A percentile compares a stretch with the other conserved stretches of the same genome.
These are phyloP conservation scores for Dactylellina leptospora DNA, from an alignment of 2,329 filamentous ascomycete genomes.

Conservation along the genomic window DNA sequence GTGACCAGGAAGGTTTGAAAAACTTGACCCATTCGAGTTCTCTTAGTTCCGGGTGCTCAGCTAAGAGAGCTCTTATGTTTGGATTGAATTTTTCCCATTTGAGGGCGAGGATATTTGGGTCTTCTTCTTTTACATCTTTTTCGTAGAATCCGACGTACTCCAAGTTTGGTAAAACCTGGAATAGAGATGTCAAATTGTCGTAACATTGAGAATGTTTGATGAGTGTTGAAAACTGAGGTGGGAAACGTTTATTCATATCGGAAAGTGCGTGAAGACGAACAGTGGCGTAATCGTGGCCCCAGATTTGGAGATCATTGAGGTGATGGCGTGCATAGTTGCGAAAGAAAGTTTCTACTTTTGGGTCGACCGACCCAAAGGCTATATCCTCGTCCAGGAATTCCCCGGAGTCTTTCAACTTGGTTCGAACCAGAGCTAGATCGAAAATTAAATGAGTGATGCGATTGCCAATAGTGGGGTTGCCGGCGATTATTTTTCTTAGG, in stretches of 20 bases:
- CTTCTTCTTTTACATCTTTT: too few species aligned
- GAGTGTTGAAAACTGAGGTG: too few species aligned
- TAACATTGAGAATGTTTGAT: too few species aligned
- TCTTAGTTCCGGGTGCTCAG: neutral
- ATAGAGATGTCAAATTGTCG: too few species aligned
- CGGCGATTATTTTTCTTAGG: neutral
- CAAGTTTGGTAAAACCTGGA: too few species aligned
- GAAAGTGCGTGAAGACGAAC: too few species aligned
- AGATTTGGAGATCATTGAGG: too few species aligned
- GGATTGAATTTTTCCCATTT: neutral
- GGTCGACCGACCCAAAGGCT: neutral
- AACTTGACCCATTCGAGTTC: conserved; percentile 7
- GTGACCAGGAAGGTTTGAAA: neutral
- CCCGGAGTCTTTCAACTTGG: neutral
- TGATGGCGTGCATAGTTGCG: too few species aligned
- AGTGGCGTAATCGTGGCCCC: too few species aligned
- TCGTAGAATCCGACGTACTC: too few species aligned
- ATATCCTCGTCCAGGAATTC: neutral
- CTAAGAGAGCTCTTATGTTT: neutral
- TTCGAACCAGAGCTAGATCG: neutral
- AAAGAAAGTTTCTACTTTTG: neutral
- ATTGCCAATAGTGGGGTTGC: conserved; percentile 1
- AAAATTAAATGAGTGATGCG: conserved; percentile 23
- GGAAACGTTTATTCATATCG: too few species aligned
- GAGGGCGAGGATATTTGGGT: too few species aligned